Conservation (phyloP, 2,329 filamentous ascomycete genomes). For the Talaromyces sp. region DNA sequence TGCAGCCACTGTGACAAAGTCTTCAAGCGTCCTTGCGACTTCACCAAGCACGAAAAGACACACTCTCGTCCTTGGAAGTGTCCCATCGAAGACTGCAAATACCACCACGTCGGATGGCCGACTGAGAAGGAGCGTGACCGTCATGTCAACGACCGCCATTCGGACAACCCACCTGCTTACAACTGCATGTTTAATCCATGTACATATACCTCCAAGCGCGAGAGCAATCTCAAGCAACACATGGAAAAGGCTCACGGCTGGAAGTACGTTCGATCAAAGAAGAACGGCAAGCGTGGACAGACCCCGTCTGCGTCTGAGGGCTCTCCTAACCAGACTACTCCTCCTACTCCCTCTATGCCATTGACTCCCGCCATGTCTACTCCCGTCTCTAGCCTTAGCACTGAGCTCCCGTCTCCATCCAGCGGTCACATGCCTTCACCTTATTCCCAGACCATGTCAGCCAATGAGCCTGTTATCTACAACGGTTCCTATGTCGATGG, state of each 20-base stretch:
- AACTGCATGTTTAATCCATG: slow-evolving; percentile 81
- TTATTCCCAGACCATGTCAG: slow-evolving; percentile 8
- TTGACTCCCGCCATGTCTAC: slow-evolving; percentile 21
- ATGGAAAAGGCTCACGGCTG: slow-evolving; percentile 97
- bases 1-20: slow-evolving; percentile 85
- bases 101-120: slow-evolving; percentile 85
- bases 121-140: slow-evolving; percentile 97
- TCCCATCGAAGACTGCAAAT: slow-evolving; percentile 68
- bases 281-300: slow-evolving; percentile 67
- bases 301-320: slow-evolving; percentile 13
- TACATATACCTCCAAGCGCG: slow-evolving; percentile 90
- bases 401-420: slow-evolving; percentile 16
- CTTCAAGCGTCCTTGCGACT: slow-evolving; percentile 94
- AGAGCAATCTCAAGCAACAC: slow-evolving; percentile 97
- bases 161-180: slow-evolving; percentile 72
- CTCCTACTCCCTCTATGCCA: slow-evolving; percentile 2
- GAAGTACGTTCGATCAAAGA: slow-evolving; percentile 89
- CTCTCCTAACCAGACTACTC: slow-evolving; percentile 13
- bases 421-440: slow-evolving; percentile 19
- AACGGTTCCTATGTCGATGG: slow-evolving; percentile 9
- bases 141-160: slow-evolving; percentile 96
- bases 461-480: slow-evolving; percentile 6
- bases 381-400: slow-evolving; percentile 18
- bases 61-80: slow-evolving; percentile 98
- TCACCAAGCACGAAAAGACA: slow-evolving; percentile 98